Percentiles rank a stretch among this genome's conserved stretches.
Evolutionary conservation across 1,284 basidiomycete genomes (phyloP).

Genomic region (Lentinus polychrous): DNA sequence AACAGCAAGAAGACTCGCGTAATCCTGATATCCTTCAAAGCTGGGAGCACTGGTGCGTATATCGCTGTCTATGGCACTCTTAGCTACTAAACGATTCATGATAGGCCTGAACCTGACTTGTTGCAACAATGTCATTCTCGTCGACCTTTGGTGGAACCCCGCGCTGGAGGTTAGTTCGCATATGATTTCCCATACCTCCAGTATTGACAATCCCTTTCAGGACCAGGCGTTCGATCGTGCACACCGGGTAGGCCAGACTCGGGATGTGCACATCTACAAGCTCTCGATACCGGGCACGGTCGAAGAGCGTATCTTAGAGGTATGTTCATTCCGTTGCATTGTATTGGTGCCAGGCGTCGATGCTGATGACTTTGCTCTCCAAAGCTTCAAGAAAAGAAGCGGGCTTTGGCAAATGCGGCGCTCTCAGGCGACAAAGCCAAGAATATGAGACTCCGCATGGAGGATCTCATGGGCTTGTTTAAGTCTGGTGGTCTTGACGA

Average conservation of each 20-base stretch:
- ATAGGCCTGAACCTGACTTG: slow-evolving; percentile 87
- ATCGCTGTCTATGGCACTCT: slow-evolving; percentile 13
- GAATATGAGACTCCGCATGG: slow-evolving; percentile 78
- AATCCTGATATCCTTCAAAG: slow-evolving; percentile 96
- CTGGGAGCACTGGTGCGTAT: slow-evolving; percentile 74
- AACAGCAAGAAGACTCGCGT: slow-evolving; percentile 51
- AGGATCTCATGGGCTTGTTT: slow-evolving; percentile 80
- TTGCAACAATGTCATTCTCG: slow-evolving; percentile 90
- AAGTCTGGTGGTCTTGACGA: slow-evolving; percentile 46
- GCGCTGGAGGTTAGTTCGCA: slow-evolving; percentile 58
- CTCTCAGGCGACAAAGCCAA: slow-evolving; percentile 85
- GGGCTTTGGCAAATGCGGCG: slow-evolving; percentile 78
- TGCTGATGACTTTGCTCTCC: slow-evolving; percentile 1
- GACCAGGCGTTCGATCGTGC: slow-evolving; percentile 49
- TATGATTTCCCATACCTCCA: slow-evolving; percentile 1
- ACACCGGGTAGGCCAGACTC: slow-evolving; percentile 59
- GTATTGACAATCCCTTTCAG: slow-evolving; percentile 22
- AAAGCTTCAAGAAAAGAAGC: slow-evolving; percentile 84
- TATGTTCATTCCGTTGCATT: slow-evolving; percentile 29
- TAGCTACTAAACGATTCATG: slow-evolving; percentile 3
- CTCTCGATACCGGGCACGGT: slow-evolving; percentile 85
- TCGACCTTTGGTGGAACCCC: slow-evolving; percentile 96
- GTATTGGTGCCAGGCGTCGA: too few species aligned
- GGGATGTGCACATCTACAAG: slow-evolving; percentile 90
- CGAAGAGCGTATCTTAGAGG: slow-evolving; percentile 80